phyloP scores from a whole-genome alignment of 768 basidiomycete genomes.

The Boletus pseudo-olivaceus region DNA sequence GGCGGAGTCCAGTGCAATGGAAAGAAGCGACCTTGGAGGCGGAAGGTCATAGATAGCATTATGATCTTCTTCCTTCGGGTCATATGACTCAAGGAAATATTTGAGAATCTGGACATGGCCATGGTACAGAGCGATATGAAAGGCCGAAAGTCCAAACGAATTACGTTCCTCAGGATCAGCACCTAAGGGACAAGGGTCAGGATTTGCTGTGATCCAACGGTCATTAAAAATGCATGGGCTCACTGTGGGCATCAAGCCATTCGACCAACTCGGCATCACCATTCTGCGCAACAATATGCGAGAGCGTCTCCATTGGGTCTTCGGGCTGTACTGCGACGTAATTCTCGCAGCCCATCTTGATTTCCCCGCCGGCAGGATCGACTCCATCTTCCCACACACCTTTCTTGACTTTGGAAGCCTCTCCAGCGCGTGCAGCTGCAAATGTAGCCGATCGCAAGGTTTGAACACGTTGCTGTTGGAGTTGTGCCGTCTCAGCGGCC shows the following conservation, averaged over 20 bases:
- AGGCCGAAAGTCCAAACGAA: slow-evolving; percentile 52
- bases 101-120: slow-evolving; percentile 52
- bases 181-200: slow-evolving; percentile 39
- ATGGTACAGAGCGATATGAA: slow-evolving; percentile 58
- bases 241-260: slow-evolving; percentile 74
- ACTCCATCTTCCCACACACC: slow-evolving; percentile 68
- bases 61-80: slow-evolving; percentile 52
- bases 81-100: slow-evolving; percentile 60
- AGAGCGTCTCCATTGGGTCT: slow-evolving; percentile 63
- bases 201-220: slow-evolving; percentile 18
- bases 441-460: slow-evolving; percentile 59
- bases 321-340: slow-evolving; percentile 44
- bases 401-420: slow-evolving; percentile 53
- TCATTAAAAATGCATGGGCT: slow-evolving; percentile 30
- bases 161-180: slow-evolving; percentile 73
- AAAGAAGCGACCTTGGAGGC: slow-evolving; percentile 44
- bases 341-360: slow-evolving; percentile 51
- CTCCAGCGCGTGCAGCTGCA: slow-evolving; percentile 56
- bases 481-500: slow-evolving; percentile 47
- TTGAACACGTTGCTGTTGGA: slow-evolving; percentile 50
- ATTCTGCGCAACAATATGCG: slow-evolving; percentile 60
- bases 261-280: slow-evolving; percentile 57
- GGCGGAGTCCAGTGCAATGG: slow-evolving; percentile 54
- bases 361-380: slow-evolving; percentile 70
- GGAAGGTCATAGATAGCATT: slow-evolving; percentile 44